Evolutionary conservation across 768 basidiomycete genomes (phyloP), one percentile per base, ranked within the genome.

Genomic region (Suillus clintonianus): DNA sequence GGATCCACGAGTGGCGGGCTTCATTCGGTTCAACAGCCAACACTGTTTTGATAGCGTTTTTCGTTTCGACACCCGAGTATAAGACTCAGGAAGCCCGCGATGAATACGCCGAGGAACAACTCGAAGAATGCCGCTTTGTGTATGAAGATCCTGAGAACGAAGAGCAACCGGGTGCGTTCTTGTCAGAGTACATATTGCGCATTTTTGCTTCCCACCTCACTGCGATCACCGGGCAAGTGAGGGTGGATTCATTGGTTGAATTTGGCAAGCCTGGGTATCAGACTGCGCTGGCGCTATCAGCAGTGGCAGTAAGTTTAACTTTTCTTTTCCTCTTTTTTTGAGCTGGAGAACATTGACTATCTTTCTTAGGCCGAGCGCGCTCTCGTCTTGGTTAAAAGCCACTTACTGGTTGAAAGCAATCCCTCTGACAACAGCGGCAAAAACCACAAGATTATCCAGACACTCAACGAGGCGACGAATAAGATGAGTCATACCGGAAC

Each of bases 11-110:
- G 59, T 67, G 65, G 65, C 47, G 42, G 19, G 64, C 37, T 41
- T 15, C 60, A 17, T 54, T 67, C 19, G 32, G 65, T 24, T 64
- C 63, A 22, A 61, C 63, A 32, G 63, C 65, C n/a, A 27, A 51
- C 36, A 37, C 22, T 7, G 59, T 64, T 56, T 37, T 67, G 60
- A 59, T 64, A 13, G n/a, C 41, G 30, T 65, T 62, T 32, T 59
- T 65, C 14, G 24, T 24, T 27, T 48, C 24, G 3, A 57, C 24
- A n/a, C 15, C 57, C 2, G 17, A 47, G 13, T 48, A 48, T 27
- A 14, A 51, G 47, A 48, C 47, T 2, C 32, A 32, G 30, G 65
- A 65, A 42, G 45, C 43, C 6, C 19, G 1, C 19, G 14, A 48
- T 14, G 47, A 27, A 24, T 48, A 48, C 2, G 3, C 65, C 1